A percentile compares a stretch with the other conserved stretches of the same genome.
phyloP scores from a whole-genome alignment of 495 filamentous ascomycete genomes.

The Melanomma pulvis-pyrius region DNA sequence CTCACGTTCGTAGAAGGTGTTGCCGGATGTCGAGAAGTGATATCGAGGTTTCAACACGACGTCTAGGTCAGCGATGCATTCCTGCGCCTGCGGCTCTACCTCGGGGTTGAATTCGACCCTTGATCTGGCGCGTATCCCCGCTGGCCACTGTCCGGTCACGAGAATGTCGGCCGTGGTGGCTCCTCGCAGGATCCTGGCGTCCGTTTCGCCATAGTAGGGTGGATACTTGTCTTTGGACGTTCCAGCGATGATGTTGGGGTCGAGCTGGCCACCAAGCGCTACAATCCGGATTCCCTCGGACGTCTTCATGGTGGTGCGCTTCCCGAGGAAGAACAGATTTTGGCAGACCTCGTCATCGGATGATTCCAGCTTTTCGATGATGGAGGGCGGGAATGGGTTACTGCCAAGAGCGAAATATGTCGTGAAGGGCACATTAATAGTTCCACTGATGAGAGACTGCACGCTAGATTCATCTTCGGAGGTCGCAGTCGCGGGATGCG shows the following conservation, averaged over 20 bases:
- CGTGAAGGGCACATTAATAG: conserved; percentile 71
- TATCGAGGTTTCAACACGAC: conserved; percentile 79
- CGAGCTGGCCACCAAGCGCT: conserved; percentile 71
- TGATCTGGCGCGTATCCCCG: conserved; percentile 64
- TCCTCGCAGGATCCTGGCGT: conserved; percentile 72
- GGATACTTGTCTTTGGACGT: conserved; percentile 63
- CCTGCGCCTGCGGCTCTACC: conserved; percentile 50
- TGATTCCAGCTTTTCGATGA: conserved; percentile 72
- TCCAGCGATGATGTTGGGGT: conserved; percentile 54
- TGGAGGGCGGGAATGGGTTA: conserved; percentile 63
- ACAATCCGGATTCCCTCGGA: conserved; percentile 86
- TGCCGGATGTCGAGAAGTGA: conserved; percentile 73
- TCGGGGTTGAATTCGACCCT: conserved; percentile 56
- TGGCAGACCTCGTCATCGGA: conserved; percentile 79
- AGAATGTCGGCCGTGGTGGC: conserved; percentile 80
- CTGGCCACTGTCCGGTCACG: conserved; percentile 83
- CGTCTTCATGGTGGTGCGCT: conserved; percentile 81
- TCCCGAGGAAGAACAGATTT: conserved; percentile 86
- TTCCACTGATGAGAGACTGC: conserved; percentile 66
- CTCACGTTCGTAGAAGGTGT: conserved; percentile 83
- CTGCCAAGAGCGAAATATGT: conserved; percentile 85
- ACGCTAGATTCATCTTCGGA: conserved; percentile 62
- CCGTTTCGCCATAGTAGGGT: conserved; percentile 73
- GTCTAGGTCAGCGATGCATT: conserved; percentile 73
- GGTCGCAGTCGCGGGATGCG: conserved; percentile 24